These are phyloP conservation scores for Plasmodium malariae DNA, from an alignment of 169 alveolate species.

Conservation along the genomic window DNA sequence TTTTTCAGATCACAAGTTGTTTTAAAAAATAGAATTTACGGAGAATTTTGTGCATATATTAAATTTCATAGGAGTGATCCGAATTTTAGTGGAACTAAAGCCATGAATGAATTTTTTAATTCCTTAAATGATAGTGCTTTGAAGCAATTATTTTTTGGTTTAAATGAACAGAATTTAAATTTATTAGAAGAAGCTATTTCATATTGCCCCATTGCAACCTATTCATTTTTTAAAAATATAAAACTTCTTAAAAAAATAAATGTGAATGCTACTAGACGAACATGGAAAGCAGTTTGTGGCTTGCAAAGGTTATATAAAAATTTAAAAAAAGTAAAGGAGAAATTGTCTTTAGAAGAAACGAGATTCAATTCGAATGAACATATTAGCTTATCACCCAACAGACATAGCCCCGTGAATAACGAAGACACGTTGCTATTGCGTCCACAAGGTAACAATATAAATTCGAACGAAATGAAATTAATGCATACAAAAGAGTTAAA, in stretches of 20 bases:
- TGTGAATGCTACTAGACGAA: slow-evolving; percentile 67
- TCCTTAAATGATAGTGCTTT: slow-evolving; percentile 67
- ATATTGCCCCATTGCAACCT: slow-evolving; percentile 70
- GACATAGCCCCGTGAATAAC: background rate
- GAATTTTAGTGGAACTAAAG: slow-evolving; percentile 71
- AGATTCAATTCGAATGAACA: slow-evolving; percentile 7
- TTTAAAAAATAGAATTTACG: slow-evolving; percentile 49
- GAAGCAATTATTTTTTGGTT: slow-evolving; percentile 43
- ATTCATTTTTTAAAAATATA: slow-evolving; percentile 58
- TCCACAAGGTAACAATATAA: slow-evolving; percentile 18
- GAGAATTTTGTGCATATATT: slow-evolving; percentile 69
- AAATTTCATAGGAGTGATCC: slow-evolving; percentile 72
- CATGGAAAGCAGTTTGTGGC: slow-evolving; percentile 64
- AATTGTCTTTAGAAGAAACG: slow-evolving; percentile 34
- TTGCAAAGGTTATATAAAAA: slow-evolving; percentile 58
- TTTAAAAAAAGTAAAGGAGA: slow-evolving; percentile 36
- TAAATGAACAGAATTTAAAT: slow-evolving; percentile 56
- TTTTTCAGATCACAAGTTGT: slow-evolving; percentile 65
- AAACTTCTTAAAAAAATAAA: slow-evolving; percentile 45
- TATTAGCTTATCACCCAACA: background rate
- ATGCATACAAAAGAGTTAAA: slow-evolving; percentile 20
- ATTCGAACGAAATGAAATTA: slow-evolving; percentile 11
- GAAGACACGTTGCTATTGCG: background rate
- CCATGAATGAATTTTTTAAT: slow-evolving; percentile 71
- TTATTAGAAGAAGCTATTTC: slow-evolving; percentile 74